phyloP scores from a whole-genome alignment of 2,329 filamentous ascomycete genomes.

The Ramichloridium luteum region DNA sequence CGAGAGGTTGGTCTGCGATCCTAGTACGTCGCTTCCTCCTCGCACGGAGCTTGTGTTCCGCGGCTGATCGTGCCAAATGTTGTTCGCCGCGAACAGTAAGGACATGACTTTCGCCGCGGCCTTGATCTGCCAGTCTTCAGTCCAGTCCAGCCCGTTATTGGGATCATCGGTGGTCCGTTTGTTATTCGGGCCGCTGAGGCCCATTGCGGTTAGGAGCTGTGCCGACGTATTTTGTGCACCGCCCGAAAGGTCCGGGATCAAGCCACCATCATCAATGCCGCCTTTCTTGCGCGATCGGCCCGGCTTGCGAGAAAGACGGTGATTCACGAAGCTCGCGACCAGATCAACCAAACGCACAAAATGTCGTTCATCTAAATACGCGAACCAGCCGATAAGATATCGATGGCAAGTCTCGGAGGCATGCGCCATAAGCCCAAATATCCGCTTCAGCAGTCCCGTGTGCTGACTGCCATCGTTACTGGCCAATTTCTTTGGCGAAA shows the following conservation, averaged over 20 bases:
- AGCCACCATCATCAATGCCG: slow-evolving; percentile 48
- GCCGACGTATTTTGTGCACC: slow-evolving; percentile 51
- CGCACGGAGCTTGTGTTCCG: background rate
- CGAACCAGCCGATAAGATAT: slow-evolving; percentile 66
- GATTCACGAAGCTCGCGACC: slow-evolving; percentile 65
- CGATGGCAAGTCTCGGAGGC: slow-evolving; percentile 63
- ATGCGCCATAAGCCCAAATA: slow-evolving; percentile 69
- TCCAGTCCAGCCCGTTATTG: slow-evolving; percentile 47
- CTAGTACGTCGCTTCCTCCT: slow-evolving; percentile 10
- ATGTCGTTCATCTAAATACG: slow-evolving; percentile 52
- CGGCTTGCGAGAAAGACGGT: slow-evolving; percentile 60
- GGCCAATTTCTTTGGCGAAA: slow-evolving; percentile 17
- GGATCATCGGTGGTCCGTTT: slow-evolving; percentile 41
- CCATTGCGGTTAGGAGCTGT: slow-evolving; percentile 67
- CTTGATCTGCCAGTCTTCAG: slow-evolving; percentile 81
- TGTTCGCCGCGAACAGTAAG: slow-evolving; percentile 72
- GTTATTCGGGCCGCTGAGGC: slow-evolving; percentile 33
- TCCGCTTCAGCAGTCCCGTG: slow-evolving; percentile 73
- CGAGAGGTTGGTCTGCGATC: slow-evolving; percentile 22
- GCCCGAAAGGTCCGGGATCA: slow-evolving; percentile 61
- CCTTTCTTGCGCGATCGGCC: slow-evolving; percentile 51
- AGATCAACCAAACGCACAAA: slow-evolving; percentile 68
- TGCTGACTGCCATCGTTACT: slow-evolving; percentile 49
- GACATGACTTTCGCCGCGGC: slow-evolving; percentile 70
- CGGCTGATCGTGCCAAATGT: slow-evolving; percentile 29